Conservation (phyloP, 768 basidiomycete genomes). For the Boletus rufocinnamomeus region DNA sequence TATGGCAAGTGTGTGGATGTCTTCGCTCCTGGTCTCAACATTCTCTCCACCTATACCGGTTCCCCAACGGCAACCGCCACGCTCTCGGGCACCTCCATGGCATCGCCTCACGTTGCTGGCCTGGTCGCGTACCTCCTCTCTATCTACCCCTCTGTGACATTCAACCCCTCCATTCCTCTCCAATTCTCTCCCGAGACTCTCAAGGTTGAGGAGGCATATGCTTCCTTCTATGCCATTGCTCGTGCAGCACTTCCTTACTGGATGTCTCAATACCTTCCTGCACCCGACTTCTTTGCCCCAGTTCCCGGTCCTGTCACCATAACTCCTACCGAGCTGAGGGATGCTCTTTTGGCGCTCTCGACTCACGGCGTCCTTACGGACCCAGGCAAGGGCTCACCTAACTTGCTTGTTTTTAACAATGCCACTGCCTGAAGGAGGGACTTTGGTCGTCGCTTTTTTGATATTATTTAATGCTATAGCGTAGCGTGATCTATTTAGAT, state of each 20-base stretch:
- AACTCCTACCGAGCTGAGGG: conserved; percentile 75
- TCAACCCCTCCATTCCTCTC: conserved; percentile 51
- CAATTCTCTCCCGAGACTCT: conserved; percentile 41
- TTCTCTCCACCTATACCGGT: conserved; percentile 84
- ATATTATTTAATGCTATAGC: conserved; percentile 6
- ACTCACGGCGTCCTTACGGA: conserved; percentile 51
- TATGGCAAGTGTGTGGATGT: conserved; percentile 88
- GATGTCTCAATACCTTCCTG: conserved; percentile 58
- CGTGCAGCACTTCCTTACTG: conserved; percentile 60
- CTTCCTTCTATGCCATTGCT: conserved; percentile 54
- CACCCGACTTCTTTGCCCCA: conserved; percentile 46
- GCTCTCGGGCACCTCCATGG: conserved; percentile 93
- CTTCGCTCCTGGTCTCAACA: conserved; percentile 90
- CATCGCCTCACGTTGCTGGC: conserved; percentile 90
- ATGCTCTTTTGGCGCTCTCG: conserved; percentile 64
- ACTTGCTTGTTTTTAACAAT: conserved; percentile 83
- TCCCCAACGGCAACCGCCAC: conserved; percentile 61
- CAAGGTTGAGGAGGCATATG: conserved; percentile 37
- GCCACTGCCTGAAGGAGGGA: conserved; percentile 43
- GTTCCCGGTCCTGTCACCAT: conserved; percentile 49
- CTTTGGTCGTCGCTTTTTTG: background rate
- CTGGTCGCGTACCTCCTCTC: conserved; percentile 91
- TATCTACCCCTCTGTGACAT: conserved; percentile 70
- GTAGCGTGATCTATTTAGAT: conserved; percentile 2
- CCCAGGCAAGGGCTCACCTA: conserved; percentile 54